Percentiles rank a stretch among this genome's conserved stretches.
Evolutionary conservation across 164 flowering plant species (phyloP).

Genomic region (Macadamia tetraphylla): DNA sequence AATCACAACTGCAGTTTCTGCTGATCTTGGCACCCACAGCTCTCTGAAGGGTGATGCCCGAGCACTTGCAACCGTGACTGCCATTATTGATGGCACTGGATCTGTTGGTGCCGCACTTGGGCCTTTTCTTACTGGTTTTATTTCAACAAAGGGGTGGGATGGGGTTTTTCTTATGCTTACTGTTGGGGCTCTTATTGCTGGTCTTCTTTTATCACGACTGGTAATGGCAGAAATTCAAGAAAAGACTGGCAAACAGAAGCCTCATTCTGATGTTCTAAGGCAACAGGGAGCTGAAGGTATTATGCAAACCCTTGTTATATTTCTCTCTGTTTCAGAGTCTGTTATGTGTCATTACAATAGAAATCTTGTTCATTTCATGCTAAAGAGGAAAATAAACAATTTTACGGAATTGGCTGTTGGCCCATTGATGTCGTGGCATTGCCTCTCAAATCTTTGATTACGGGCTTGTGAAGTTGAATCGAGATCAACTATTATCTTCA

Average conservation of each 20-base stretch:
- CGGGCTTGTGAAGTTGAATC: background rate
- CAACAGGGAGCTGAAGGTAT: conserved; percentile 41
- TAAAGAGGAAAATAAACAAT: background rate
- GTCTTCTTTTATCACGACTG: conserved; percentile 55
- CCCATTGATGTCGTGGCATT: background rate
- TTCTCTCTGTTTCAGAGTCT: background rate
- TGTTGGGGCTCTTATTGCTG: conserved; percentile 59
- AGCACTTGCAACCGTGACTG: conserved; percentile 91
- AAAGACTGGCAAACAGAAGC: conserved; percentile 17
- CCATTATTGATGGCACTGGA: conserved; percentile 96
- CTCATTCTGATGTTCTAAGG: conserved; percentile 10
- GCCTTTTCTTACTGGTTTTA: conserved; percentile 78
- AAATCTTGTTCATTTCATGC: background rate
- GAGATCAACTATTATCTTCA: background rate
- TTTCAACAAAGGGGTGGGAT: conserved; percentile 75
- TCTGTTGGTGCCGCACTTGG: conserved; percentile 87
- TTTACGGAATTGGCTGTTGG: background rate
- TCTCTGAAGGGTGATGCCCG: conserved; percentile 76
- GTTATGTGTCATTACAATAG: background rate
- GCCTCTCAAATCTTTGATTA: background rate
- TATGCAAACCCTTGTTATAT: background rate
- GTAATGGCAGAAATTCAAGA: conserved; percentile 52
- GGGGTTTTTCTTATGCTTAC: conserved; percentile 68
- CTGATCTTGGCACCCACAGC: conserved; percentile 88
- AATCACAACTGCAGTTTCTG: conserved; percentile 93